Base-by-base conservation (phyloP, 441 rosid genomes). In the Erysimum cheiri region DNA sequence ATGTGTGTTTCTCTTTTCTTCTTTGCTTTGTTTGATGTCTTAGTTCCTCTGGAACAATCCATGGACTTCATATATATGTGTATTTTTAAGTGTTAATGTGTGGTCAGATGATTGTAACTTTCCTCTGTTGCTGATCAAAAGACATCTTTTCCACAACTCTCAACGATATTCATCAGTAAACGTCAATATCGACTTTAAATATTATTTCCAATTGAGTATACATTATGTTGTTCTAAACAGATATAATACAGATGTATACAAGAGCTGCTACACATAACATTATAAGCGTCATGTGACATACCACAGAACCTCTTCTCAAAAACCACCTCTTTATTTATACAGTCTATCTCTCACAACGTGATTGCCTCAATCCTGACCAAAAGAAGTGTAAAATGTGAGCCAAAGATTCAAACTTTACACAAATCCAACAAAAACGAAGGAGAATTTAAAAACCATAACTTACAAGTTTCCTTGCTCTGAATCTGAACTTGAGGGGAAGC, bases 391-490 rank as follows among this genome's bases (percentile, higher is more conserved):
- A 29, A 12, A 49, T 37, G 47, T 73, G 15, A 66, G 74, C 69
- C 70, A 24, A 69, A 15, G 48, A 69, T 36, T 15, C 22, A 40
- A 39, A 47, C 33, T 47, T 63, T 3, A 29, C 22, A 53, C 11
- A 60, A 35, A 52, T 28, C 31, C 46, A 52, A 36, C 41, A 4
- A 29, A 8, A 37, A 56, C 8, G 35, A 46, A 28, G 11, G 32
- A 24, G 5, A 1, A 24, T 8, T 2, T 24, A 0, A 9, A 46
- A 32, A 2, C 13, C 4, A 15, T 5, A 29, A 77, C 62, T 71
- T 60, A 73, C 76, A 71, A 28, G 55, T 75, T 71, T 24, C 76
- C 73, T 64, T 59, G 80, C 55, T 75, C 82, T 78, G 74, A 64
- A 5, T 68, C 69, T 59, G 77, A 72, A 39, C 66, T 36, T 49